A percentile compares a stretch with the other conserved stretches of the same genome.
Evolutionary conservation across 768 basidiomycete genomes (phyloP).

Genomic region (Podaxis mareebaensis): DNA sequence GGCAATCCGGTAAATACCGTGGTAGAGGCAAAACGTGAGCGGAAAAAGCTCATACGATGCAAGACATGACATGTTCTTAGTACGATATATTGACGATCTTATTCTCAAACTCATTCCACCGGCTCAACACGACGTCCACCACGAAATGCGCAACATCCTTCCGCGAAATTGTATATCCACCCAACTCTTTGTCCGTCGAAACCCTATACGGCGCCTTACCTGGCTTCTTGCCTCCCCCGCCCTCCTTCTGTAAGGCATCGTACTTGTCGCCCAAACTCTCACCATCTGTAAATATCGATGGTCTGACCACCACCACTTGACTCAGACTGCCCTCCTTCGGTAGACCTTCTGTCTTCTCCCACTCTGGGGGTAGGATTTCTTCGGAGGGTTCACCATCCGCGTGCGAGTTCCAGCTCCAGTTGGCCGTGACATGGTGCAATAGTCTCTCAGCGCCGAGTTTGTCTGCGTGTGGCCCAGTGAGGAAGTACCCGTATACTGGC

Average conservation of each 20-base stretch:
- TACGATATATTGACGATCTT: constrained; percentile 53
- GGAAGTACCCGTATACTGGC: constrained; percentile 46
- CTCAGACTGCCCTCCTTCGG: constrained; percentile 45
- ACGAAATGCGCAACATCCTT: constrained; percentile 69
- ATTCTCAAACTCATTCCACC: constrained; percentile 56
- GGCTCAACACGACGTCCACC: constrained; percentile 41
- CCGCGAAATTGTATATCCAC: constrained; percentile 56
- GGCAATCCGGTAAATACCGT: not conserved
- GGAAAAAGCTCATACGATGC: not conserved
- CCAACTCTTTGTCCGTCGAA: constrained; percentile 38
- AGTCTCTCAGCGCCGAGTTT: constrained; percentile 61
- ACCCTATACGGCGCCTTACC: constrained; percentile 41
- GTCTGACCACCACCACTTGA: constrained; percentile 50
- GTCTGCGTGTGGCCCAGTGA: constrained; percentile 53
- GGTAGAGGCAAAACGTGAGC: not conserved
- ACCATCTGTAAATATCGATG: constrained; percentile 62
- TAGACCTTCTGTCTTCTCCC: constrained; percentile 42
- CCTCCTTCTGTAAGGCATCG: not conserved
- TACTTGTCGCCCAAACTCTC: constrained; percentile 41
- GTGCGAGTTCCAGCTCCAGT: constrained; percentile 47
- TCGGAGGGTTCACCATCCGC: constrained; percentile 38
- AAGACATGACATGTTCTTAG: constrained; percentile 23
- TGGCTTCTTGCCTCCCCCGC: not conserved
- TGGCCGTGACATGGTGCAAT: constrained; percentile 43
- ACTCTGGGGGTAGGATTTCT: constrained; percentile 44